These are phyloP conservation scores for Platanthera guangdongensis DNA, from an alignment of 106 monocot species.

Conservation along the genomic window DNA sequence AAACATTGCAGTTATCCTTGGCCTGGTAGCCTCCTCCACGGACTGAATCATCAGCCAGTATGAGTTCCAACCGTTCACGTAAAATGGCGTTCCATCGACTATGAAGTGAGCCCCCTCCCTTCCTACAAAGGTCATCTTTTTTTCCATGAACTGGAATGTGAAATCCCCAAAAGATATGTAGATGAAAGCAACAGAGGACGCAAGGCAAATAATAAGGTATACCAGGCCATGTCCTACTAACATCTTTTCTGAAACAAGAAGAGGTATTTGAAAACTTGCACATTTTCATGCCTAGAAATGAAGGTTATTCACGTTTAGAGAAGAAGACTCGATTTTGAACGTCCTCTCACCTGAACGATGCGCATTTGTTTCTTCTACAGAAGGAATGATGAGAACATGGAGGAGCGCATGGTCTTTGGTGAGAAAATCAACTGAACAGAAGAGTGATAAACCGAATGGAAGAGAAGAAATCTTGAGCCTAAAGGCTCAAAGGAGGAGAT, in stretches of 20 bases:
- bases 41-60: constrained; percentile 93
- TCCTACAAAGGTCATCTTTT: constrained; percentile 54
- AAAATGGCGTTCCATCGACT: constrained; percentile 64
- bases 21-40: constrained; percentile 54
- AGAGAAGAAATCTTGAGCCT: no score
- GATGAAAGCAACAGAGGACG: constrained; percentile 36
- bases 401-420: neutral
- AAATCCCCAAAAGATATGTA: constrained; percentile 49
- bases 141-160: constrained; percentile 7
- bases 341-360: neutral
- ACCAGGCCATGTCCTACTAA: constrained; percentile 22
- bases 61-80: constrained; percentile 96
- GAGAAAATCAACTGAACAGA: no score
- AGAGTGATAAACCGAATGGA: no score
- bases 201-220: constrained; percentile 48
- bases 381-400: neutral
- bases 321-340: neutral
- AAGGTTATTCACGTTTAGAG: neutral
- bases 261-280: neutral
- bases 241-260: constrained; percentile 14
- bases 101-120: constrained; percentile 57
- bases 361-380: neutral
- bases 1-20: constrained; percentile 48
- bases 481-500: neutral
- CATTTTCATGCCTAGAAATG: neutral